A percentile compares a stretch with the other conserved stretches of the same genome.
These are phyloP conservation scores for Serendipita sp. DNA, from an alignment of 768 basidiomycete genomes.

Conservation along the genomic window DNA sequence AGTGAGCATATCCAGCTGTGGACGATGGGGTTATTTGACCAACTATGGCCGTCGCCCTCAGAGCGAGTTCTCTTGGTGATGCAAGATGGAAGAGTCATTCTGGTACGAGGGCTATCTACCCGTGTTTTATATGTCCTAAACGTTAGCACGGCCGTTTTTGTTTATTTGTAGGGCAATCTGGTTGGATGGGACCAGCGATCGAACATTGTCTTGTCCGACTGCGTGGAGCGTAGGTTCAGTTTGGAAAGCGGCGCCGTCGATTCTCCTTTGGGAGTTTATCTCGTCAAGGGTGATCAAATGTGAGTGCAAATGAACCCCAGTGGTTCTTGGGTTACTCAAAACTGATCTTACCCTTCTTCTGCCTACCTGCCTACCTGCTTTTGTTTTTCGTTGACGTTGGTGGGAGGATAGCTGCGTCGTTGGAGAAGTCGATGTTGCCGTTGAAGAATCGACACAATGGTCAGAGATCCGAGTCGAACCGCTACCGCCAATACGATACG, in stretches of 20 bases:
- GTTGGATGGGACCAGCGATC: constrained; percentile 91
- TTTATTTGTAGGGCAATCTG: constrained; percentile 55
- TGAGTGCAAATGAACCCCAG: constrained; percentile 25
- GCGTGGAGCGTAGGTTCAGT: constrained; percentile 85
- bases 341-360: neutral
- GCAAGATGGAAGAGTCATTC: constrained; percentile 90
- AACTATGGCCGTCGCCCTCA: too few species aligned
- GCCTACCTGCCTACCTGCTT: neutral
- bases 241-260: constrained; percentile 88
- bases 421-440: constrained; percentile 25
- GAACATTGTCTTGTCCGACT: constrained; percentile 88
- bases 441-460: constrained; percentile 24
- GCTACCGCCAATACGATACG: constrained; percentile 13
- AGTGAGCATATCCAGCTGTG: neutral
- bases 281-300: constrained; percentile 99
- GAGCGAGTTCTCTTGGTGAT: constrained; percentile 86
- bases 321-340: neutral
- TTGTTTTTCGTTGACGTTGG: neutral
- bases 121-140: too few species aligned
- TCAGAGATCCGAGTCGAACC: constrained; percentile 24
- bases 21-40: too few species aligned
- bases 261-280: constrained; percentile 83
- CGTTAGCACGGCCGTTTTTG: neutral
- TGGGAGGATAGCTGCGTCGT: constrained; percentile 22
- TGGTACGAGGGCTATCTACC: too few species aligned